A percentile compares a stretch with the other conserved stretches of the same genome.
phyloP scores from a whole-genome alignment of 352 stramenopile species.

The Plasmopara muralis region DNA sequence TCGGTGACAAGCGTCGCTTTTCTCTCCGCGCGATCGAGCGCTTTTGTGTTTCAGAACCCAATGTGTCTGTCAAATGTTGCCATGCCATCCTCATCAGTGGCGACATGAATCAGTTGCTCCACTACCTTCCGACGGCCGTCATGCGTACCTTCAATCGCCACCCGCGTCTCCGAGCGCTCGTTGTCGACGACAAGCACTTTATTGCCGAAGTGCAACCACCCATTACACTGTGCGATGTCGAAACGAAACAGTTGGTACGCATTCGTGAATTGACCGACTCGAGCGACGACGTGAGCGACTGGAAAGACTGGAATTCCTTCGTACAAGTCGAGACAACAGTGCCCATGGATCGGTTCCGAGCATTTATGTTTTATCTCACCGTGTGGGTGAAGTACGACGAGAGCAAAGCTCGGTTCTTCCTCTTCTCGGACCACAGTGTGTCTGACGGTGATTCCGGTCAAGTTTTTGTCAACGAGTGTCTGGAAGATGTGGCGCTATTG shows the following conservation, averaged over 20 bases:
- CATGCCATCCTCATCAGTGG: constrained; percentile 30
- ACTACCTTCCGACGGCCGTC: constrained; percentile 37
- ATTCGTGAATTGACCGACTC: constrained; percentile 24
- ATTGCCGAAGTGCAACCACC: constrained; percentile 33
- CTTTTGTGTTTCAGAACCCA: constrained; percentile 23
- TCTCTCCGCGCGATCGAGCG: constrained; percentile 34
- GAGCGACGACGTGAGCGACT: constrained; percentile 10
- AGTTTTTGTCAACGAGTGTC: constrained; percentile 43
- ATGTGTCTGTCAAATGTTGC: constrained; percentile 30
- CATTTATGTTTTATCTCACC: constrained; percentile 46
- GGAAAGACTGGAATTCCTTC: constrained; percentile 34
- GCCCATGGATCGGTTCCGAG: constrained; percentile 34
- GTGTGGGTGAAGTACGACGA: constrained; percentile 33
- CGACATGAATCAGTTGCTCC: constrained; percentile 34
- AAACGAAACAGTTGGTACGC: constrained; percentile 21
- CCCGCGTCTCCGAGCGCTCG: constrained; percentile 37
- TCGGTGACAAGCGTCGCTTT: constrained; percentile 18
- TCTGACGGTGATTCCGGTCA: constrained; percentile 39
- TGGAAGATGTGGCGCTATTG: constrained; percentile 30
- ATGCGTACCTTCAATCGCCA: constrained; percentile 55
- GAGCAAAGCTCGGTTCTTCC: constrained; percentile 27
- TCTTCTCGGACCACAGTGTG: constrained; percentile 62
- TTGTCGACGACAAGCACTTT: constrained; percentile 34
- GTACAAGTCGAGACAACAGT: constrained; percentile 25
- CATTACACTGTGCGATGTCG: constrained; percentile 31